Evolutionary conservation across 768 basidiomycete genomes (phyloP).

Genomic region (Favolaschia claudopus): DNA sequence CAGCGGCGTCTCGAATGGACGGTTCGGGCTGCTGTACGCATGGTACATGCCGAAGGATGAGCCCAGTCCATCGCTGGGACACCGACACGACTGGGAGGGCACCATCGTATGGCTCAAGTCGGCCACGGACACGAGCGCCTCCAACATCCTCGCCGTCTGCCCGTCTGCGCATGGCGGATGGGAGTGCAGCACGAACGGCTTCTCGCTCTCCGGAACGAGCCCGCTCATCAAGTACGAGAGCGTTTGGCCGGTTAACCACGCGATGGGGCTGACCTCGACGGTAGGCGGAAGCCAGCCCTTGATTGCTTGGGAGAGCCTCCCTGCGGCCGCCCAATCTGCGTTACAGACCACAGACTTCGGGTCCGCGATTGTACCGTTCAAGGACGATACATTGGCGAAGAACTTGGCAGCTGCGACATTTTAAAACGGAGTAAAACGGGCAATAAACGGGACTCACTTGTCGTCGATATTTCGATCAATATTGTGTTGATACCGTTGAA

Average conservation of each 20-base stretch:
- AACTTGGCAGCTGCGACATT: conserved; percentile 15
- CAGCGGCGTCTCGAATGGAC: conserved; percentile 4
- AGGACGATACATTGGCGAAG: conserved; percentile 1
- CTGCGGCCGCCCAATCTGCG: conserved; percentile 4
- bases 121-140: background rate
- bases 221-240: conserved; percentile 11
- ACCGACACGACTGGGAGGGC: conserved; percentile 15
- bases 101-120: conserved; percentile 5
- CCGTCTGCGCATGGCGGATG: conserved; percentile 10
- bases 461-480: too few relatives aligned
- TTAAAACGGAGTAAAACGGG: too few relatives aligned
- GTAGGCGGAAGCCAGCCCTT: conserved; percentile 14
- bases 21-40: background rate
- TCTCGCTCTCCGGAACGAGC: conserved; percentile 3
- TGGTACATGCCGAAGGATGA: conserved; percentile 19
- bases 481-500: too few relatives aligned
- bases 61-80: background rate
- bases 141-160: conserved; percentile 18
- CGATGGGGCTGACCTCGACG: conserved; percentile 10
- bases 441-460: too few relatives aligned
- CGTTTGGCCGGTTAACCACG: conserved; percentile 7
- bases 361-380: conserved; percentile 4
- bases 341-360: conserved; percentile 7
- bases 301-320: conserved; percentile 12
- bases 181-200: conserved; percentile 13